These are phyloP conservation scores for Morella rubra DNA, from an alignment of 306 rosid genomes.

Conservation along the genomic window DNA sequence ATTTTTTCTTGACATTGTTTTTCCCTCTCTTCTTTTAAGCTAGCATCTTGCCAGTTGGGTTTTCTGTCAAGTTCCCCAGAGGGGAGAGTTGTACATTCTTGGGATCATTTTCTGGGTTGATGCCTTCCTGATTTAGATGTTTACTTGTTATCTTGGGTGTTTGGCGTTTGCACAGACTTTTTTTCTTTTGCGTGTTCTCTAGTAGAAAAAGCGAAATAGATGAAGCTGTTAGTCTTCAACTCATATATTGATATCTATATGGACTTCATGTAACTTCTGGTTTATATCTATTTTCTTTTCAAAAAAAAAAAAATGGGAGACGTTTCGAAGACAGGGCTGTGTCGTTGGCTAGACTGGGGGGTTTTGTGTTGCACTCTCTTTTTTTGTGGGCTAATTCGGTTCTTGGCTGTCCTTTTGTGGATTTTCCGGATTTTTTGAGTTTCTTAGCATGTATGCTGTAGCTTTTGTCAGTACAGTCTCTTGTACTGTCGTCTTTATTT, in stretches of 20 bases:
- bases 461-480: no score
- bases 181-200: not conserved
- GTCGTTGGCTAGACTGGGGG: no score
- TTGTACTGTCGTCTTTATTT: no score
- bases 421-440: no score
- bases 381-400: no score
- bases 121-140: not conserved
- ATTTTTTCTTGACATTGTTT: not conserved
- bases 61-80: slow-evolving; percentile 2
- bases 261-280: slow-evolving; percentile 11
- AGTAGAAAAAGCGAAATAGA: not conserved
- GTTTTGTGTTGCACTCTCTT: no score
- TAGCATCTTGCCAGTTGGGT: slow-evolving; percentile 13
- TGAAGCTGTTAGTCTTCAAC: not conserved
- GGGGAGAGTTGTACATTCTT: not conserved
- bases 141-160: not conserved
- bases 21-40: slow-evolving; percentile 8
- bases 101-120: not conserved
- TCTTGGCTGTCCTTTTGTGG: no score
- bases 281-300: slow-evolving; percentile 22
- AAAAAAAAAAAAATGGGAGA: no score
- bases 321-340: no score
- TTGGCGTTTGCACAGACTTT: not conserved
- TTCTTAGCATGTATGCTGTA: no score
- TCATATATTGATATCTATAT: slow-evolving; percentile 2